A percentile compares a stretch with the other conserved stretches of the same genome.
Evolutionary conservation across 371 early-diverging fungal species (phyloP).

Genomic region (Mucor circinelloides): DNA sequence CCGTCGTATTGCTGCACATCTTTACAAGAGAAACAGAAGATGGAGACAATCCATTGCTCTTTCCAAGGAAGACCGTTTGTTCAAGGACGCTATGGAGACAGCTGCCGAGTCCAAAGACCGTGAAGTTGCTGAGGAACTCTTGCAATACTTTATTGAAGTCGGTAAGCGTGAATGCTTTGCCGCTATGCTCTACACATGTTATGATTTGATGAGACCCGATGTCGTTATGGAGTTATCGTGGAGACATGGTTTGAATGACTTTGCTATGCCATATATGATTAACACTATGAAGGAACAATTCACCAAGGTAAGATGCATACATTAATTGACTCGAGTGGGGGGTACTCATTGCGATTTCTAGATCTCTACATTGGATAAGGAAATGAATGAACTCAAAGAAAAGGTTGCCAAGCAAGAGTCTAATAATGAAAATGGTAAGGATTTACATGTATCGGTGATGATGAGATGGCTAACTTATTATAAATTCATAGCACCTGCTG

Average conservation of each 20-base stretch:
- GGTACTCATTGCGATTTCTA: background rate
- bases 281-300: constrained; percentile 85
- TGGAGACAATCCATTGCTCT: constrained; percentile 95
- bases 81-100: constrained; percentile 97
- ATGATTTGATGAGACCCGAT: constrained; percentile 92
- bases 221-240: constrained; percentile 93
- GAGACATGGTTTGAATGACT: constrained; percentile 85
- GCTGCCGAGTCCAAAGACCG: constrained; percentile 86
- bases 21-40: constrained; percentile 93
- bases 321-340: background rate
- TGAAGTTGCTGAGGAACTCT: constrained; percentile 89
- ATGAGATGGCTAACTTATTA: background rate
- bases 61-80: constrained; percentile 94
- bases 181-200: constrained; percentile 90
- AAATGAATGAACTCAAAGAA: constrained; percentile 55
- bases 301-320: constrained; percentile 53
- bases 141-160: constrained; percentile 92
- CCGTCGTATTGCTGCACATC: constrained; percentile 92
- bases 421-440: constrained; percentile 35
- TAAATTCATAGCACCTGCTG: constrained; percentile 25
- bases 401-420: constrained; percentile 48
- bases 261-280: constrained; percentile 96
- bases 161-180: constrained; percentile 92
- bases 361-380: constrained; percentile 48
- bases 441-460: background rate